Percentiles rank a stretch among this genome's conserved stretches.
phyloP scores from a whole-genome alignment of 768 basidiomycete species.

The Lactifluus echinatus region DNA sequence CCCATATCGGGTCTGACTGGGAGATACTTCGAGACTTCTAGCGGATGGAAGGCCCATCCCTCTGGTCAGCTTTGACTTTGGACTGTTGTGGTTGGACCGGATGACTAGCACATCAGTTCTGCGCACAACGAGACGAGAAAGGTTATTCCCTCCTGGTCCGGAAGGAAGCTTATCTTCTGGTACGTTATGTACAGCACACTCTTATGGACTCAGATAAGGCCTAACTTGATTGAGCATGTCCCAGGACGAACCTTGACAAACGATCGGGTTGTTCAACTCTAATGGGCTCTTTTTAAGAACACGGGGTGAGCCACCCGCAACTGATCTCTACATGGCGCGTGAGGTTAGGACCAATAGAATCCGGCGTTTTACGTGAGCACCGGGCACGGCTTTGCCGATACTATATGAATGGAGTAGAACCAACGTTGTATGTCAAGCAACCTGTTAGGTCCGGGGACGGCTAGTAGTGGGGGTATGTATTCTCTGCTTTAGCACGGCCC shows the following conservation, averaged over 20 bases:
- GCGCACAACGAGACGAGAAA: too few relatives aligned
- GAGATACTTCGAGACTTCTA: slow-evolving; percentile 49
- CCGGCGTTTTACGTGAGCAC: slow-evolving; percentile 61
- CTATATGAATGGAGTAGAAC: slow-evolving; percentile 69
- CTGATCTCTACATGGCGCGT: not conserved
- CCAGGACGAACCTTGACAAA: slow-evolving; percentile 75
- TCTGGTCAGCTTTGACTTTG: too few relatives aligned
- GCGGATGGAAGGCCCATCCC: too few relatives aligned
- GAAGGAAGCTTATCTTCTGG: too few relatives aligned
- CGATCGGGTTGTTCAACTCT: slow-evolving; percentile 73
- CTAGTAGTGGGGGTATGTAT: slow-evolving; percentile 41
- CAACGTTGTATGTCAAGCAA: slow-evolving; percentile 68
- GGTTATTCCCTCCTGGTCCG: too few relatives aligned
- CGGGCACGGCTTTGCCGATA: slow-evolving; percentile 54
- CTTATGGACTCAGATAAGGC: not conserved
- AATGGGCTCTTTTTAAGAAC: slow-evolving; percentile 64
- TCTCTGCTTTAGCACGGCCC: not conserved
- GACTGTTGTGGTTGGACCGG: too few relatives aligned
- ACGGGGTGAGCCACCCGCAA: slow-evolving; percentile 44
- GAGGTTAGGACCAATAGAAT: not conserved
- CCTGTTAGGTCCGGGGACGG: slow-evolving; percentile 65
- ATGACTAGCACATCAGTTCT: too few relatives aligned
- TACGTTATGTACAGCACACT: too few relatives aligned
- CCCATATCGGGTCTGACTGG: not conserved
- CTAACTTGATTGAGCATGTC: not conserved